Base-by-base conservation (phyloP, 345 rosid genomes). In the Streptanthus diversifolius region DNA sequence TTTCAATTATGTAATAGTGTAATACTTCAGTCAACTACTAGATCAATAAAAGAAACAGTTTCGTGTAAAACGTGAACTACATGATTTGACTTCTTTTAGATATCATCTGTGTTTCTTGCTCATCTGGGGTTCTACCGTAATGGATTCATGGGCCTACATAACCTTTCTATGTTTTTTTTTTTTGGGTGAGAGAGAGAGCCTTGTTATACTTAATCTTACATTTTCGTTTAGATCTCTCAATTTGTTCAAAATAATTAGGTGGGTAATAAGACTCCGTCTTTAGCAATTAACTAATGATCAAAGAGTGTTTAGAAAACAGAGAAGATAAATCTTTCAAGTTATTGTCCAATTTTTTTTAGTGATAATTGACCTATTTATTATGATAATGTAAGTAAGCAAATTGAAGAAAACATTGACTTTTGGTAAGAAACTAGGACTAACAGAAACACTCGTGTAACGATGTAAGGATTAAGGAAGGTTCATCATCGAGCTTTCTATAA, bases 391-490 rank as follows among this genome's bases (percentile, higher is more conserved):
- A 57, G 66, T 70, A 35, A 59, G 24, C 37, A 48, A 35, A 47
- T 24, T n/a, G 7, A 30, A 32, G 8, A 19, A 58, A 9, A 33
- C 66, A 58, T 70, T 35, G 36, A 24, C 67, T 59, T n/a, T n/a
- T 70, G 59, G 49, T 59, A 47, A 17, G 51, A 21, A 13, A 7
- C 39, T 14, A 22, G 21, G 65, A 59, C 13, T 51, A 25, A 18
- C 17, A 27, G 14, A 72, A 52, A 62, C 45, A 62, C 54, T 72
- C 54, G 18, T 72, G 54, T 72, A 19, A 30, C 18, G 2, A 54
- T 54, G 60, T 29, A 53, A 53, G 60, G 60, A 54, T 15, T 54
- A 15, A 29, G 63, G 43, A 62, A 63, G 62, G 25, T 72, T 49
- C 60, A 30, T 24, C 22, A 24, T 39, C 7, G 5, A 36, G n/a